Base-by-base conservation (phyloP, 2,329 filamentous ascomycete species). In the Hortaea werneckii region DNA sequence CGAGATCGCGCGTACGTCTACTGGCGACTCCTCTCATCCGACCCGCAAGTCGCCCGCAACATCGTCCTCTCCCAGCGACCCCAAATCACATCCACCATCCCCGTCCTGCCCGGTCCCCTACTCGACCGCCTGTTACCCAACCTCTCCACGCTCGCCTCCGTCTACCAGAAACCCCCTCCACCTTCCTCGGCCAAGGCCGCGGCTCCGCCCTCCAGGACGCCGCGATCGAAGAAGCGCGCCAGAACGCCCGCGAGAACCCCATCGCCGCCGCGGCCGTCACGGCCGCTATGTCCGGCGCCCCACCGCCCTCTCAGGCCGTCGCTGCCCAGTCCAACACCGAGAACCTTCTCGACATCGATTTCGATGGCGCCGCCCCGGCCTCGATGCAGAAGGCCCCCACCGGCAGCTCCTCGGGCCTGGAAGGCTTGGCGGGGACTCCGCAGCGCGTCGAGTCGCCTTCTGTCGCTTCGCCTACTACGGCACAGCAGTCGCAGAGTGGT, bases 81-180 rank as follows among this genome's bases (percentile, higher is more conserved):
- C 5, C 84, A 88, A 29, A 98, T 98, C 61, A 82, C 85, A 35
- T 90, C 88, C 20, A 98, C 92, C 27, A 95, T 98, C 70, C 86
- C 86, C 47, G 90, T 86, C 47, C 76, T 96, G 29, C 88, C 92
- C 1, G 78, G 85, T 5, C 75, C 82, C 30, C 76, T 98, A 5
- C 77, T 98, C 38, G 90, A 98, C 50, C 83, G 88, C 65, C 80
- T 98, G n/a, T 79, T 98, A 6, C 76, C 77, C 7, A 90, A 98
- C 66, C 79, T 98, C 29, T 96, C 90, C 9, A 95, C 92, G 7
- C 78, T 98, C 29, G 88, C 92, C 6, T 96, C 90, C 1, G 92
- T 98, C 20, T 98, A 98, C 69, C 92, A 98, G 78, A 96, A 95
- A 70, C 89, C 89, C 6, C 92, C 39, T 87, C 94, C 75, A 88